Evolutionary conservation across 2,329 filamentous ascomycete species (phyloP).

Genomic region (Neofusicoccum umdonicola): DNA sequence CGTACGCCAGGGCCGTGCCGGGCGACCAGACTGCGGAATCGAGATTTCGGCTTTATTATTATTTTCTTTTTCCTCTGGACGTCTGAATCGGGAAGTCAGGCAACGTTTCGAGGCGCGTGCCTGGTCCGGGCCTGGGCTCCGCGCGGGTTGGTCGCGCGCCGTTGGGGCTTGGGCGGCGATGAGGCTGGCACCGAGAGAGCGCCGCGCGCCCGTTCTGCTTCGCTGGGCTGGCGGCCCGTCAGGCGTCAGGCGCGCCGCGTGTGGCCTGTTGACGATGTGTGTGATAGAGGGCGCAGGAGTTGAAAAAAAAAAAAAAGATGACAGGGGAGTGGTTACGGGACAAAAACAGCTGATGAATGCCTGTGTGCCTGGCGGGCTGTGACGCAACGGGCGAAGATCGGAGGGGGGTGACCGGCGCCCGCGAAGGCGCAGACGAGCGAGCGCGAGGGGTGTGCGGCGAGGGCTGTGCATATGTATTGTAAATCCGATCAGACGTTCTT

Average conservation of each 20-base stretch:
- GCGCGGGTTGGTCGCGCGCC: no score
- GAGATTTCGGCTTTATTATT: no score
- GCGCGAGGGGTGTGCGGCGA: constrained; percentile 5
- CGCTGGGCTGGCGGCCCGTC: no score
- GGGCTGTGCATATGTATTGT: constrained; percentile 12
- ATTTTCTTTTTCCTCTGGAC: no score
- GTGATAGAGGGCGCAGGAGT: neutral
- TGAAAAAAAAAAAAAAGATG: neutral
- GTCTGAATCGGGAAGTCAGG: no score
- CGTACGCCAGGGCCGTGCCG: no score
- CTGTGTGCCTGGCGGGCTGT: neutral
- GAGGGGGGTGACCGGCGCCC: neutral
- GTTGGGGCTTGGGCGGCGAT: no score
- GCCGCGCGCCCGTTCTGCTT: no score
- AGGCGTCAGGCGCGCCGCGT: neutral
- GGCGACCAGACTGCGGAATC: no score
- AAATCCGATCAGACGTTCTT: constrained; percentile 7
- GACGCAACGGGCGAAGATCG: constrained; percentile 7
- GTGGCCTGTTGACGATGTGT: neutral
- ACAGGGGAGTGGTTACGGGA: neutral
- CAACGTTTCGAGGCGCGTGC: neutral
- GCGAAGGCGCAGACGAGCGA: neutral
- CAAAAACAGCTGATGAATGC: neutral
- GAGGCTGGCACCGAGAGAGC: no score
- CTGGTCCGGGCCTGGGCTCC: no score